phyloP scores from a whole-genome alignment of 345 rosid genomes.

The Carallia pectinifolia region DNA sequence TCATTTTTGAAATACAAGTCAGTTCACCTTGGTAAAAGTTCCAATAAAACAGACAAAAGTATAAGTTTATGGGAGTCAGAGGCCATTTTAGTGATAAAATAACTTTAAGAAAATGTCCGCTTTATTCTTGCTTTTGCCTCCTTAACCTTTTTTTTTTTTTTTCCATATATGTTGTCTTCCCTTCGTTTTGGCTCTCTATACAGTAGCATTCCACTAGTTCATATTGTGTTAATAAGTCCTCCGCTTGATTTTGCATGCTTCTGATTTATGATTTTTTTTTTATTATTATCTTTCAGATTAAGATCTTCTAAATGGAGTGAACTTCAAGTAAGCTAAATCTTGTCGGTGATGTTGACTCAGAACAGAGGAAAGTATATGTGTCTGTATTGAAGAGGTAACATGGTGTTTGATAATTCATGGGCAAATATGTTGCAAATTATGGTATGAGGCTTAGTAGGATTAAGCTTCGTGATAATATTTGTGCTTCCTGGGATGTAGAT shows the following conservation, averaged over 20 bases:
- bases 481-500: slow-evolving; percentile 3
- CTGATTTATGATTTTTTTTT: neutral
- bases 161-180: neutral
- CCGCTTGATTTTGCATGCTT: neutral
- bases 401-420: slow-evolving; percentile 6
- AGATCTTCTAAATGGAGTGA: slow-evolving; percentile 60
- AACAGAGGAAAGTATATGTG: slow-evolving; percentile 53
- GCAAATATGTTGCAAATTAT: neutral
- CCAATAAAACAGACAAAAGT: slow-evolving; percentile 33
- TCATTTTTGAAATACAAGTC: slow-evolving; percentile 26
- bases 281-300: slow-evolving; percentile 42
- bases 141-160: neutral
- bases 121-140: slow-evolving; percentile 2
- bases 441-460: neutral
- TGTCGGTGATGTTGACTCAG: slow-evolving; percentile 45
- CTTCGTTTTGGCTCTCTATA: neutral
- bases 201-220: neutral
- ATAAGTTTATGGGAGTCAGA: slow-evolving; percentile 52
- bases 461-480: neutral
- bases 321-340: slow-evolving; percentile 66
- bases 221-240: neutral
- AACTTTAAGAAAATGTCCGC: slow-evolving; percentile 84
- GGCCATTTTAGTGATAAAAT: slow-evolving; percentile 56
- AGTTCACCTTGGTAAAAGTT: slow-evolving; percentile 17
- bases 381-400: slow-evolving; percentile 63